Conservation (phyloP, 1,284 basidiomycete genomes). For the Wallemia hederae region DNA sequence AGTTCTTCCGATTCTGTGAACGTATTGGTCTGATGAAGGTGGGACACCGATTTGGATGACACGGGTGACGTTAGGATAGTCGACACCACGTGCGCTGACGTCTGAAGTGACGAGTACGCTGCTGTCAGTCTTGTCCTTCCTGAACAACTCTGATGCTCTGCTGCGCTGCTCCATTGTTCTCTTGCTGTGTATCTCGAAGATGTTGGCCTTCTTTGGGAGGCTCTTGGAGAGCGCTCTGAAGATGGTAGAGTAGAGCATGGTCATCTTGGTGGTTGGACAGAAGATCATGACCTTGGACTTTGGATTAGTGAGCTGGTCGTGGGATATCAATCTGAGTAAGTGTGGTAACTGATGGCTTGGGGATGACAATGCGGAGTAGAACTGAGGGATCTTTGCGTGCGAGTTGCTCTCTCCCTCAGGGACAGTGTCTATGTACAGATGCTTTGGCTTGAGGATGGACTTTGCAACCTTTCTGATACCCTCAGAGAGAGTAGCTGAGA, state of each 20-base stretch:
- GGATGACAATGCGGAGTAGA: conserved; percentile 38
- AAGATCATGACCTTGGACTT: conserved; percentile 63
- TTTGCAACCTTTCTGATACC: conserved; percentile 22
- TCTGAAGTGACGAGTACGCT: conserved; percentile 61
- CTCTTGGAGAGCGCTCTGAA: conserved; percentile 23
- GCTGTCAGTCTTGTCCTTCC: conserved; percentile 25
- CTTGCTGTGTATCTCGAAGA: conserved; percentile 71
- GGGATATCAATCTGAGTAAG: conserved; percentile 46
- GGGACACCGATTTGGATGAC: conserved; percentile 81
- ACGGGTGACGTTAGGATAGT: conserved; percentile 56
- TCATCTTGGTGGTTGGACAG: conserved; percentile 65
- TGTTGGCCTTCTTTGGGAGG: conserved; percentile 22
- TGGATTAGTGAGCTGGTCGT: conserved; percentile 58
- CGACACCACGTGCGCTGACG: conserved; percentile 66
- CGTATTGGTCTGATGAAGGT: conserved; percentile 40
- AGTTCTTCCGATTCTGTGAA: conserved; percentile 88
- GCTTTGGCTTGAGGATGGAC: conserved; percentile 29
- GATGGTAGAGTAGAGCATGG: conserved; percentile 38
- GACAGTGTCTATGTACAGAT: conserved; percentile 29
- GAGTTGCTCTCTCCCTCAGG: conserved; percentile 30
- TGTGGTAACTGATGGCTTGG: conserved; percentile 47
- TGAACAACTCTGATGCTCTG: conserved; percentile 36
- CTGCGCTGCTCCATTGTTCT: conserved; percentile 35
- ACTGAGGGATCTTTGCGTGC: conserved; percentile 53
- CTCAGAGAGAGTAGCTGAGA: conserved; percentile 47